Base-by-base conservation (phyloP, 108 stramenopile species). In the Pseudonitzschia delicatissima region DNA sequence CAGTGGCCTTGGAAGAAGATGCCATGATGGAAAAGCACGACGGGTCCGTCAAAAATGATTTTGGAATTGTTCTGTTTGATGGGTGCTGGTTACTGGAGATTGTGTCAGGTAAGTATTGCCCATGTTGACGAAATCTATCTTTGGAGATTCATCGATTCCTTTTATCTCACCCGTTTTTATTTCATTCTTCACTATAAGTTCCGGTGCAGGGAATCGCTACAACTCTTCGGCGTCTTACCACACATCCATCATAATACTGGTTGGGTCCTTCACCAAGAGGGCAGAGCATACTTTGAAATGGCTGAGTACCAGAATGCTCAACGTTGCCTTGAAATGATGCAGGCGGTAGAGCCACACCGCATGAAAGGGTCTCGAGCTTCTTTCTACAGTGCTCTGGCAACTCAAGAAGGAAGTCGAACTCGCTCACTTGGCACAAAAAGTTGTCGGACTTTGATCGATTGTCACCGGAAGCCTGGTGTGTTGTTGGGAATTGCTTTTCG, bases 401-500 rank as follows among this genome's bases (percentile, higher is more conserved):
- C 72, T 96, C 33, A 97, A 97, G 82, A 86, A 93, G 59, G 97
- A 98, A 72, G 95, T 97, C 34, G 95, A 97, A 64, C 73, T 98
- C 28, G 90, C 93, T 31, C 86, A 95, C 73, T 77, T 98, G 57
- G 96, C 98, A 6, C 96, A 97, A 68, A 71, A 83, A 34, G 93
- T 79, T 11, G 75, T 88, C n/a, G n/a, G 91, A 87, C 35, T 88
- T 91, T 55, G 95, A 98, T 73, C 77, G 87, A 23, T 67, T 82
- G 64, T 74, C 88, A 45, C 92, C 98, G 6, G 90, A 96, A 68
- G 85, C 92, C 13, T 98, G 96, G 96, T 98, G 96, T 68, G 92
- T 94, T 11, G 91, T 97, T 26, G 98, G 98, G 9, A 98, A 98
- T 64, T 97, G 96, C 77, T 95, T 97, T 81, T 94, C 95, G 37